Evolutionary conservation across 2,329 filamentous ascomycete species (phyloP).

Genomic region (Ophioceras dolichostomum): DNA sequence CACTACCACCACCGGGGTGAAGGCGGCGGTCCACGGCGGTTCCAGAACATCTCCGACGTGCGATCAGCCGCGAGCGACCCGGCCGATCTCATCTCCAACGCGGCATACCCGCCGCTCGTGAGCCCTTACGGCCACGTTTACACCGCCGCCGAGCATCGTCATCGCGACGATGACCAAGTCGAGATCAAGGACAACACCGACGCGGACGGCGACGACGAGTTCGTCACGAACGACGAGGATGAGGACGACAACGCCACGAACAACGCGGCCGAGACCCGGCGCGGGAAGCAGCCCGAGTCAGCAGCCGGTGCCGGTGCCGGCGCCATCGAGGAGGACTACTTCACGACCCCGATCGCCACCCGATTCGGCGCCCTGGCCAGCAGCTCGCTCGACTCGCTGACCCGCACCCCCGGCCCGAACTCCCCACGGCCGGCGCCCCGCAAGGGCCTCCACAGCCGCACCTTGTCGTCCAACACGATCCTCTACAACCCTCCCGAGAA

Average conservation of each 20-base stretch:
- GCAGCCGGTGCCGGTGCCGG: constrained; percentile 13
- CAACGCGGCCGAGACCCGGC: constrained; percentile 21
- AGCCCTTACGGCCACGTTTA: constrained; percentile 8
- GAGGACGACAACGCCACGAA: constrained; percentile 38
- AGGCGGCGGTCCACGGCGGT: constrained; percentile 29
- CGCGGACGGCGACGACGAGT: constrained; percentile 80
- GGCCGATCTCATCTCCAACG: constrained; percentile 44
- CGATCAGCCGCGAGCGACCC: constrained; percentile 52
- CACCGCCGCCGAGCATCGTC: constrained; percentile 6
- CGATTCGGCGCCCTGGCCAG: constrained; percentile 5
- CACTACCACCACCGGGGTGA: too few relatives aligned
- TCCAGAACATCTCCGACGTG: constrained; percentile 40
- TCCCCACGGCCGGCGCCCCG: constrained; percentile 19
- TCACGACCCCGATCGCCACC: constrained; percentile 34
- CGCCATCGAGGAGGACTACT: constrained; percentile 36
- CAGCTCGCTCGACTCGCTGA: constrained; percentile 1
- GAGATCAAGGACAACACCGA: constrained; percentile 55
- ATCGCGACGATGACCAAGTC: constrained; percentile 26
- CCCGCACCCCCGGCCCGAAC: constrained; percentile 7
- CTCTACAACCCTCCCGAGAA: constrained; percentile 55
- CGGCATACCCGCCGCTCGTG: constrained; percentile 13
- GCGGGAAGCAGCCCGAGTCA: constrained; percentile 8
- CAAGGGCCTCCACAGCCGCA: constrained; percentile 50
- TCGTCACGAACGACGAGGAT: constrained; percentile 70
- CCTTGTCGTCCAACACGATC: constrained; percentile 71